These are phyloP conservation scores for Phalaenopsis aphrodite DNA, from an alignment of 106 monocot genomes.

Conservation along the genomic window DNA sequence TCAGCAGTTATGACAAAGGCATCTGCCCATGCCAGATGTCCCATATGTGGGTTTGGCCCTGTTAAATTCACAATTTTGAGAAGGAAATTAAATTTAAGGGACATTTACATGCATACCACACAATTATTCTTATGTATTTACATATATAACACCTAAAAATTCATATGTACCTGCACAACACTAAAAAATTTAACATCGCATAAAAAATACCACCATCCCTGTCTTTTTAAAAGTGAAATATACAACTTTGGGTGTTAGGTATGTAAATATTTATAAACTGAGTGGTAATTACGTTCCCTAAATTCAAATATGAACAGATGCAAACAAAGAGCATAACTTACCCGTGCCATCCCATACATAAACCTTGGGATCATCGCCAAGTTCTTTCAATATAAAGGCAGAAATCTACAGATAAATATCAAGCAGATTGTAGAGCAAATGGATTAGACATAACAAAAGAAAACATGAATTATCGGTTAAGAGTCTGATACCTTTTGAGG, in stretches of 20 bases:
- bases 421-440: neutral
- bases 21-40: conserved; percentile 99
- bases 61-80: conserved; percentile 4
- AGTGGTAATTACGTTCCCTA: too few relatives aligned
- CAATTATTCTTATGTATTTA: too few relatives aligned
- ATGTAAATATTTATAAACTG: too few relatives aligned
- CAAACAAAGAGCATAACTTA: conserved; percentile 10
- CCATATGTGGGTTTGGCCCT: conserved; percentile 95
- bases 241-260: too few relatives aligned
- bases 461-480: neutral
- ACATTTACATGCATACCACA: too few relatives aligned
- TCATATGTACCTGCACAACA: too few relatives aligned
- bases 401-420: conserved; percentile 32
- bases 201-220: too few relatives aligned
- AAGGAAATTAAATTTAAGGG: neutral
- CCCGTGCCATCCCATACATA: conserved; percentile 96
- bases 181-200: too few relatives aligned
- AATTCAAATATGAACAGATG: neutral
- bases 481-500: conserved; percentile 53
- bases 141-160: too few relatives aligned
- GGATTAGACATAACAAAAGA: neutral
- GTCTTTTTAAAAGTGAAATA: too few relatives aligned
- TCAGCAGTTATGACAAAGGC: conserved; percentile 94
- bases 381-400: conserved; percentile 51
- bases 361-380: conserved; percentile 68